These are phyloP conservation scores for Maudiozyma turicensis DNA, from an alignment of 805 yeast genomes.

Conservation along the genomic window DNA sequence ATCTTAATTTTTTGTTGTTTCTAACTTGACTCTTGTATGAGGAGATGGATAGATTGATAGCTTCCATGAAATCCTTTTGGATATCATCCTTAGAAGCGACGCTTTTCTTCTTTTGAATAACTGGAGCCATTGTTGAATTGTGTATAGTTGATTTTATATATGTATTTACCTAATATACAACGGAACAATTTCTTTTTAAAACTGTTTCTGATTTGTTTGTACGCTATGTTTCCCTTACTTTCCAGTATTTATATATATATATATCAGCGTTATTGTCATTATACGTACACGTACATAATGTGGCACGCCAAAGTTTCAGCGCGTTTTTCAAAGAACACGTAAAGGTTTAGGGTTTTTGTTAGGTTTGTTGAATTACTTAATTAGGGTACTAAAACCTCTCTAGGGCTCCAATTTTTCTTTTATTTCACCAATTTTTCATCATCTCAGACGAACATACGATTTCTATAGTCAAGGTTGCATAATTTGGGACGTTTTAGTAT, in stretches of 20 bases:
- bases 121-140: not conserved
- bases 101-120: not conserved
- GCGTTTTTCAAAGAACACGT: conserved; percentile 2
- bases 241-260: not conserved
- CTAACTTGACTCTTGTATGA: conserved; percentile 23
- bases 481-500: too few species aligned
- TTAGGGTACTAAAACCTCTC: not conserved
- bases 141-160: not conserved
- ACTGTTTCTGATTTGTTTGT: too few species aligned
- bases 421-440: not conserved
- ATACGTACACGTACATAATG: not conserved
- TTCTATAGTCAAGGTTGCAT: too few species aligned
- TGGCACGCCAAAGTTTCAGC: not conserved
- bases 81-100: conserved; percentile 2
- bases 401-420: not conserved
- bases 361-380: not conserved
- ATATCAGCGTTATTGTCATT: not conserved
- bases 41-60: conserved; percentile 15
- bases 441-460: not conserved
- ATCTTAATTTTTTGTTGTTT: conserved; percentile 38
- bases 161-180: not conserved
- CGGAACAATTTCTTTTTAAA: too few species aligned
- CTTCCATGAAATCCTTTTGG: conserved; percentile 20
- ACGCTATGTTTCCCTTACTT: too few species aligned
- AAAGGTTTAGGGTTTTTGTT: not conserved